Evolutionary conservation across 306 rosid genomes (phyloP).

Genomic region (Datisca glomerata): DNA sequence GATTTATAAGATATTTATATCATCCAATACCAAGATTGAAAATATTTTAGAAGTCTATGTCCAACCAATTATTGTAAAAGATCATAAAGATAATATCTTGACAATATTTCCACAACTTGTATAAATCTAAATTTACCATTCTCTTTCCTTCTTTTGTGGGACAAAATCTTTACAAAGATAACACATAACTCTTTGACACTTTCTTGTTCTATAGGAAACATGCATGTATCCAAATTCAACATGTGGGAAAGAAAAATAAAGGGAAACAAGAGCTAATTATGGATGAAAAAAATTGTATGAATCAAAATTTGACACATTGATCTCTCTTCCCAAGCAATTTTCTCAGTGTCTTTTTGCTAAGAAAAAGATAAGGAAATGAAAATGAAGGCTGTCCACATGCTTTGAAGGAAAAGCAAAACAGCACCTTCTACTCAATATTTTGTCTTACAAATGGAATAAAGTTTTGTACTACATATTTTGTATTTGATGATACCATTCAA

Average conservation of each 20-base stretch:
- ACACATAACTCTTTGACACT: not conserved
- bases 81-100: not conserved
- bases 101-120: not conserved
- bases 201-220: constrained; percentile 1
- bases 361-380: constrained; percentile 29
- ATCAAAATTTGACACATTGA: constrained; percentile 26
- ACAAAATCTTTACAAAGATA: constrained; percentile 6
- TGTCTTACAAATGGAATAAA: no score
- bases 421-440: constrained; percentile 6
- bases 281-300: constrained; percentile 24
- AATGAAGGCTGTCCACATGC: constrained; percentile 33
- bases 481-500: no score
- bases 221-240: constrained; percentile 6
- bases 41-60: no score
- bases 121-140: not conserved
- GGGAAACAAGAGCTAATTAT: no score
- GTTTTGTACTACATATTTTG: constrained; percentile 1
- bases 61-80: no score
- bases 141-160: not conserved
- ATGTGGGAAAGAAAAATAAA: constrained; percentile 3
- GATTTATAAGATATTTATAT: no score
- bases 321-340: no score
- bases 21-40: no score
- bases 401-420: constrained; percentile 16
- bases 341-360: constrained; percentile 1